These are phyloP conservation scores for Phaeotremella fagi DNA, from an alignment of 768 basidiomycete genomes.

Conservation along the genomic window DNA sequence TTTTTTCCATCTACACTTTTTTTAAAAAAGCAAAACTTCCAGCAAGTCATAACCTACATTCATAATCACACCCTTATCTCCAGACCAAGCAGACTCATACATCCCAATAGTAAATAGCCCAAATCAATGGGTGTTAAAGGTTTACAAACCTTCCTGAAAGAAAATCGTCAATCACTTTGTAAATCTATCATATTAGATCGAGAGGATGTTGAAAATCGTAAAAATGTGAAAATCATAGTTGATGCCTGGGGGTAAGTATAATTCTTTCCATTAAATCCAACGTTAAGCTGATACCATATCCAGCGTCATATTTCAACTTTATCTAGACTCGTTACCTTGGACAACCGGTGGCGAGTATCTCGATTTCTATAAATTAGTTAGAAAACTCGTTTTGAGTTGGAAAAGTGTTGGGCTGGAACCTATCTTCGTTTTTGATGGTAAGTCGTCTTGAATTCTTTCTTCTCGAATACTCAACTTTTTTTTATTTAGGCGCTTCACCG, in stretches of 20 bases:
- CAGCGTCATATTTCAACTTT: conserved; percentile 46
- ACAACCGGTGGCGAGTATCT: conserved; percentile 47
- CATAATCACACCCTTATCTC: too few relatives aligned
- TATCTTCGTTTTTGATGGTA: conserved; percentile 49
- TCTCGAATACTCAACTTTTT: not conserved
- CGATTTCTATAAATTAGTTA: conserved; percentile 36
- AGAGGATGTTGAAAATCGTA: conserved; percentile 1
- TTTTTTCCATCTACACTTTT: too few relatives aligned
- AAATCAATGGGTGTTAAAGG: conserved; percentile 50
- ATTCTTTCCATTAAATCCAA: not conserved
- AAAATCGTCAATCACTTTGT: conserved; percentile 42
- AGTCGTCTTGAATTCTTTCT: conserved; percentile 4
- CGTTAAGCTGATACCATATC: not conserved
- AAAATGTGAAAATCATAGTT: conserved; percentile 35
- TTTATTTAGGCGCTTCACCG: conserved; percentile 40
- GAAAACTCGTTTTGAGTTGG: conserved; percentile 35
- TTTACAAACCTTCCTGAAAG: conserved; percentile 44
- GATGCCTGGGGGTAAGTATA: conserved; percentile 48
- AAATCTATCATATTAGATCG: conserved; percentile 17
- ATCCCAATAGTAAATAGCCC: too few relatives aligned
- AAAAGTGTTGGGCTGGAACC: conserved; percentile 41
- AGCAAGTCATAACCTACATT: too few relatives aligned
- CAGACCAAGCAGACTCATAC: too few relatives aligned
- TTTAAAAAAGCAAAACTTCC: too few relatives aligned
- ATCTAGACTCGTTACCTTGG: conserved; percentile 40